Conservation (phyloP, 169 alveolate species). For the Cryptosporidium andersoni region DNA sequence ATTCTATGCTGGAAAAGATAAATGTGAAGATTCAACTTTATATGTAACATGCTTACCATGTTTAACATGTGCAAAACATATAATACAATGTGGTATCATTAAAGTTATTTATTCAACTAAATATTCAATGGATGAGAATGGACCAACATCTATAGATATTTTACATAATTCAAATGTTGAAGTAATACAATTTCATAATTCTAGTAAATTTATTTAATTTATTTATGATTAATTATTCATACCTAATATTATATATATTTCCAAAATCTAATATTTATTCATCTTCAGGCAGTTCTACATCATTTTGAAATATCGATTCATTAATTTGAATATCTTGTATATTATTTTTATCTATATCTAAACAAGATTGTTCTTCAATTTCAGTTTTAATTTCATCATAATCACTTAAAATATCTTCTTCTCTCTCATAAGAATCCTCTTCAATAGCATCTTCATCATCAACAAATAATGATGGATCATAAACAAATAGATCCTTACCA, state of each 20-base stretch:
- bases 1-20: conserved; percentile 81
- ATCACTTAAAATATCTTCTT: conserved; percentile 30
- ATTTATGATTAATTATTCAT: neutral
- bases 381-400: conserved; percentile 11
- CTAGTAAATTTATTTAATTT: neutral
- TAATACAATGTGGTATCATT: conserved; percentile 79
- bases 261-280: neutral
- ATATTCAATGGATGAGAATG: conserved; percentile 23
- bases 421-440: conserved; percentile 44
- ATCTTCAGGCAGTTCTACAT: conserved; percentile 60
- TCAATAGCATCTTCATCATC: conserved; percentile 70
- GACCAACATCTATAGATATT: conserved; percentile 3
- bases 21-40: conserved; percentile 74
- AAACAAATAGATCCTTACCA: conserved; percentile 85
- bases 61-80: conserved; percentile 80
- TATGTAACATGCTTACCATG: conserved; percentile 85
- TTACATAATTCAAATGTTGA: conserved; percentile 29
- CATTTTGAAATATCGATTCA: conserved; percentile 60
- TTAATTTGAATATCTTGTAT: conserved; percentile 27
- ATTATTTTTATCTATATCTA: neutral
- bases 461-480: conserved; percentile 80
- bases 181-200: conserved; percentile 1
- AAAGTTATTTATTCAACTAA: conserved; percentile 77
- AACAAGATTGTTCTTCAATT: neutral
- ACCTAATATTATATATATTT: neutral